Evolutionary conservation across 768 basidiomycete genomes (phyloP).

Genomic region (Tricholoma flavovirens): DNA sequence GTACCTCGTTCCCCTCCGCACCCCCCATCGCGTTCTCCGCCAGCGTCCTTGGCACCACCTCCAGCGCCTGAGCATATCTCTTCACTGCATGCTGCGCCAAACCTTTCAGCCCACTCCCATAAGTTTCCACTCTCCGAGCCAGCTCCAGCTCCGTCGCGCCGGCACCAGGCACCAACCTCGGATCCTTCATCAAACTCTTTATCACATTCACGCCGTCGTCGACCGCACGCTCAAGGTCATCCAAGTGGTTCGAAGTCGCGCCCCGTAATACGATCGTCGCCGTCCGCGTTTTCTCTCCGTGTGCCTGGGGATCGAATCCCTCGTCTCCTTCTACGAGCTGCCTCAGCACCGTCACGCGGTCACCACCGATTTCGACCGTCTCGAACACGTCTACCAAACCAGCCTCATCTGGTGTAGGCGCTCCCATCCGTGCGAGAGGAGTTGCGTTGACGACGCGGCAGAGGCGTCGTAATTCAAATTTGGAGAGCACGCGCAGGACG

Average conservation of each 20-base stretch:
- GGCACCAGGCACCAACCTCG: slow-evolving; percentile 86
- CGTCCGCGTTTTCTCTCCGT: slow-evolving; percentile 73
- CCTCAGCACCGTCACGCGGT: slow-evolving; percentile 93
- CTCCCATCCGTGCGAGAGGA: slow-evolving; percentile 91
- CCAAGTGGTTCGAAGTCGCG: slow-evolving; percentile 89
- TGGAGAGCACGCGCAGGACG: slow-evolving; percentile 94
- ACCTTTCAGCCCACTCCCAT: slow-evolving; percentile 85
- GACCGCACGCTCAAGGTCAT: slow-evolving; percentile 93
- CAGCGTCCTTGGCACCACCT: slow-evolving; percentile 87
- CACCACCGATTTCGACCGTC: slow-evolving; percentile 93
- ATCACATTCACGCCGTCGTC: slow-evolving; percentile 98
- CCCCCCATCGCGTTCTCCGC: slow-evolving; percentile 94
- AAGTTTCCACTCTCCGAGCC: slow-evolving; percentile 75
- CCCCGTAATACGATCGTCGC: slow-evolving; percentile 95
- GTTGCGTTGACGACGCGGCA: slow-evolving; percentile 96
- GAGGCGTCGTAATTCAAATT: slow-evolving; percentile 92
- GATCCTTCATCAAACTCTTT: slow-evolving; percentile 87
- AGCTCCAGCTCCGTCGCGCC: slow-evolving; percentile 94
- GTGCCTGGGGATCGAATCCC: slow-evolving; percentile 46
- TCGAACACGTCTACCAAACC: slow-evolving; percentile 93
- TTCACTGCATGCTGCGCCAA: slow-evolving; percentile 92
- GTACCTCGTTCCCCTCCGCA: slow-evolving; percentile 88
- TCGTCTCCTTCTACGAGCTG: slow-evolving; percentile 68
- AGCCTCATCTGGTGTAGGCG: slow-evolving; percentile 94
- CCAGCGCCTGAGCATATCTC: slow-evolving; percentile 82